Percentiles rank a stretch among this genome's conserved stretches.
phyloP scores from a whole-genome alignment of 257 asterid species.

The Verbena officinalis region DNA sequence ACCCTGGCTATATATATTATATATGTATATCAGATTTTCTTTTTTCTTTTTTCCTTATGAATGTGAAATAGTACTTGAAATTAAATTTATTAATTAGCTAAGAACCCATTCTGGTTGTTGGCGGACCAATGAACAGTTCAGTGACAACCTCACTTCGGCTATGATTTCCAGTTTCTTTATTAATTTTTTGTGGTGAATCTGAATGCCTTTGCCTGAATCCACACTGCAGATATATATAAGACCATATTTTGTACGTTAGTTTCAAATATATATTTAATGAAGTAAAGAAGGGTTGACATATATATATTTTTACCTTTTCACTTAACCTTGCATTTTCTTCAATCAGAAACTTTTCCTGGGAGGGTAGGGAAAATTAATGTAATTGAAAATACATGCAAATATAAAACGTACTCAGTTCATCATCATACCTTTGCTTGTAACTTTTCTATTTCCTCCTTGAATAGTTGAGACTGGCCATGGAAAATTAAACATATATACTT shows the following conservation, averaged over 20 bases:
- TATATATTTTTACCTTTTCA: constrained; percentile 37
- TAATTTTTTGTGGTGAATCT: constrained; percentile 15
- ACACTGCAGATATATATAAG: constrained; percentile 23
- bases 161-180: constrained; percentile 23
- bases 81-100: no score
- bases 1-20: neutral
- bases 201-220: constrained; percentile 12
- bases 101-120: constrained; percentile 29
- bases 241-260: neutral
- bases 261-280: neutral
- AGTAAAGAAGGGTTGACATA: neutral
- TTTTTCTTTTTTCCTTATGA: neutral
- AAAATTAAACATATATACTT: no score
- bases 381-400: no score
- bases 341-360: constrained; percentile 42
- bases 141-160: constrained; percentile 45
- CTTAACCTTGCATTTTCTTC: constrained; percentile 45
- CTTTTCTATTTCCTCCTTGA: constrained; percentile 42
- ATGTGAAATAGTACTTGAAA: neutral
- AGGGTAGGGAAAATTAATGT: neutral
- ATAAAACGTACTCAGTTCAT: no score
- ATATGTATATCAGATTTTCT: neutral
- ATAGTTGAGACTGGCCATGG: constrained; percentile 42
- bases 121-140: constrained; percentile 49
- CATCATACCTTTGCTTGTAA: constrained; percentile 44